phyloP scores from a whole-genome alignment of 2,329 filamentous ascomycete genomes.

The Aspergillaceae sp. region DNA sequence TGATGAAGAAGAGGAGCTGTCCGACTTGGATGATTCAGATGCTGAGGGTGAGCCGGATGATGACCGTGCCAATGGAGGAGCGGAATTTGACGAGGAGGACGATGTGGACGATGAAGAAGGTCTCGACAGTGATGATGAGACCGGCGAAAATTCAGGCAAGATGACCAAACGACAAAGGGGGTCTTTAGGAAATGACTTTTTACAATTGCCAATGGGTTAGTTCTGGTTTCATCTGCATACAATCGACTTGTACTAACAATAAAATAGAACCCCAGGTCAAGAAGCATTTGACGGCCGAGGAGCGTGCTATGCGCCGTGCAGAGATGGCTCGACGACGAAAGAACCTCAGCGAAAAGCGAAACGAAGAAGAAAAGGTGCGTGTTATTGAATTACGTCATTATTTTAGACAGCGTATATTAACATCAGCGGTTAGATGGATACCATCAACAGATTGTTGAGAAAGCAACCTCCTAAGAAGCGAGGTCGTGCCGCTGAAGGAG shows the following conservation, averaged over 20 bases:
- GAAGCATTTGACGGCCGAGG: constrained; percentile 63
- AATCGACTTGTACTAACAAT: constrained; percentile 7
- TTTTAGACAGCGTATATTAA: not conserved
- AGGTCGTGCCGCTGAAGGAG: constrained; percentile 38
- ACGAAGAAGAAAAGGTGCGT: constrained; percentile 68
- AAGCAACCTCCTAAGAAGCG: constrained; percentile 56
- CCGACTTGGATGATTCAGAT: constrained; percentile 36
- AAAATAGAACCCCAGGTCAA: constrained; percentile 58
- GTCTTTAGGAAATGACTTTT: constrained; percentile 45
- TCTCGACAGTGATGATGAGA: constrained; percentile 34
- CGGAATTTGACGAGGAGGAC: constrained; percentile 30
- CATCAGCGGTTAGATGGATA: constrained; percentile 46
- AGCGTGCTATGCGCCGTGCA: constrained; percentile 62
- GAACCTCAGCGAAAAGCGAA: constrained; percentile 67
- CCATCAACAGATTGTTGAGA: constrained; percentile 58
- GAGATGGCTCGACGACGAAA: constrained; percentile 67
- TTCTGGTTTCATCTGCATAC: constrained; percentile 5
- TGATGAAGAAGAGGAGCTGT: constrained; percentile 33
- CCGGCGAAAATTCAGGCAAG: constrained; percentile 51
- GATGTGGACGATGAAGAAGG: constrained; percentile 37
- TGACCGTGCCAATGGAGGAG: constrained; percentile 34
- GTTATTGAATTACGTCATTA: not conserved
- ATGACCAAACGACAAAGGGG: constrained; percentile 62
- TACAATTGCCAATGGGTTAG: constrained; percentile 50
- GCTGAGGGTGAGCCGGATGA: constrained; percentile 43